Evolutionary conservation across 2,329 filamentous ascomycete genomes (phyloP), one percentile per base, ranked within the genome.

Genomic region (Dactylellina sp.): DNA sequence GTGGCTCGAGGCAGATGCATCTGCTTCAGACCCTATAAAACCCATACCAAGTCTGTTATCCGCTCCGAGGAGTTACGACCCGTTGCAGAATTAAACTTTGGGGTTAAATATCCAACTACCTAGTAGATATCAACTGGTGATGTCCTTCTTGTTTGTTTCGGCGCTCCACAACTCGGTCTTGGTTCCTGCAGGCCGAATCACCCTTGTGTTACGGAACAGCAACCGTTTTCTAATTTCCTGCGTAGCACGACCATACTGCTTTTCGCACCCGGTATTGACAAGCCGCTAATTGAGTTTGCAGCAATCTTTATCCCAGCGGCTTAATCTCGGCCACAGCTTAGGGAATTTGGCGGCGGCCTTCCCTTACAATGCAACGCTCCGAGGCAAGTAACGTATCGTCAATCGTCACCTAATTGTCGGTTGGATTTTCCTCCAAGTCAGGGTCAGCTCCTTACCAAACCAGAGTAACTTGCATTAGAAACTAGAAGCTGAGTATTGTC

Each of bases 401-500:
- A 37, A 55, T 55, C 61, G 40, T 47, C 49, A 24, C 61, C 50
- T 49, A 39, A 49, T 49, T n/a, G 28, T 20, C 42, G 49, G 4
- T n/a, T 3, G 20, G 14, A 59, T 56, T 56, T 22, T n/a, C 28
- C 22, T 49, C 40, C 14, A 24, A 14, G 14, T 68, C 28, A 32
- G 28, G n/a, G n/a, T n/a, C 53, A 52, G 37, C 60, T 64, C 47
- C 47, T 64, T 64, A 37, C 37, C 63, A 39, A 44, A 46, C 50
- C 24, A 37, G 39, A 46, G 68, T 65, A 72, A 57, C 61, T 49
- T 37, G 40, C 61, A 62, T 66, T 66, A 61, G 70, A 65, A 66
- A 55, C 47, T 59, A 24, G 12, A 42, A 22, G 11, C 16, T 56
- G 28, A 9, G 24, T 40, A 12, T 18, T 61, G 53, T 66, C 60